A percentile compares a stretch with the other conserved stretches of the same genome.
Conservation (phyloP, 2,329 filamentous ascomycete species). For the Cladosporium sp. region DNA sequence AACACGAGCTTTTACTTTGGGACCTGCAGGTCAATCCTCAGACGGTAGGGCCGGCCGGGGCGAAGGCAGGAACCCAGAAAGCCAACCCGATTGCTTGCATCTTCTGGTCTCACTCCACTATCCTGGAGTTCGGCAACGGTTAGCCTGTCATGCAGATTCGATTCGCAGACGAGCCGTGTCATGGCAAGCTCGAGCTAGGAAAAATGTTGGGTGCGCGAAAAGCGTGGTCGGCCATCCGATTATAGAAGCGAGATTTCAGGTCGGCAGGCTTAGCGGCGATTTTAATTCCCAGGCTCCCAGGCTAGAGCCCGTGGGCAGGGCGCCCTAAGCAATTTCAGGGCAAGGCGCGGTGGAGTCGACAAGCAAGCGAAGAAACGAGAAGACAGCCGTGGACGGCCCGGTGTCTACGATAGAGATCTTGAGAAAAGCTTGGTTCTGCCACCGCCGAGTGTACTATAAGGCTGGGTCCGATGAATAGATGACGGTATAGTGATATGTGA, state of each 20-base stretch:
- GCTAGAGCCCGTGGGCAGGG: no score
- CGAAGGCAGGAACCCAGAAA: no score
- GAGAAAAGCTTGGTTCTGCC: not conserved
- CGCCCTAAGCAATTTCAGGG: not conserved
- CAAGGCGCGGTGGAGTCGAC: conserved; percentile 7
- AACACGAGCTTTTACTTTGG: no score
- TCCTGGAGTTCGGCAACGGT: not conserved
- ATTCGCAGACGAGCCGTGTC: conserved; percentile 7
- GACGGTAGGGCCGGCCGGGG: not conserved
- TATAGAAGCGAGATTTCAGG: no score
- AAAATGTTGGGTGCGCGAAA: no score
- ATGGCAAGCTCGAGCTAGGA: not conserved
- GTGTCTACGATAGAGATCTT: conserved; percentile 9
- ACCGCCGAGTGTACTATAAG: not conserved
- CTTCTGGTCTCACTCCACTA: conserved; percentile 5
- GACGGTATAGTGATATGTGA: no score
- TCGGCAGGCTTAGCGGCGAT: no score
- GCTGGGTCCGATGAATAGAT: not conserved
- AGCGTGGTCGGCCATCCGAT: no score
- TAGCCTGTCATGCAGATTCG: conserved; percentile 7
- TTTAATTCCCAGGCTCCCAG: no score
- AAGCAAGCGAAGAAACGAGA: conserved; percentile 11
- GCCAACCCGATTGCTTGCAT: not conserved
- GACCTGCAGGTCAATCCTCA: conserved; percentile 1
- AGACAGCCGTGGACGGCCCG: conserved; percentile 5